Percentiles rank a stretch among this genome's conserved stretches.
Conservation (phyloP, 257 asterid species). For the Prunella vulgaris region DNA sequence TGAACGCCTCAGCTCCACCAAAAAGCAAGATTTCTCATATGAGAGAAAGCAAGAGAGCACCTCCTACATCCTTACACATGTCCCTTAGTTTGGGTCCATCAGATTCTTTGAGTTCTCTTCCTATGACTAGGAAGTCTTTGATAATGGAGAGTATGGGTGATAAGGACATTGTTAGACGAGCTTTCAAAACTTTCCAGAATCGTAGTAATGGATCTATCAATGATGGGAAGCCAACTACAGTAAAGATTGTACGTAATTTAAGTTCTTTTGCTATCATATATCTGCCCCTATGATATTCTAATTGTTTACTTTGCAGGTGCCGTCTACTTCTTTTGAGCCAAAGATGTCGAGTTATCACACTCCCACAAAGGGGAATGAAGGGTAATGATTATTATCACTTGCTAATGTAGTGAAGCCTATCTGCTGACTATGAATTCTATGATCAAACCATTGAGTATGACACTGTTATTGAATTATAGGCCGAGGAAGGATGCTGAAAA, state of each 20-base stretch:
- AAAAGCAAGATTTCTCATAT: conserved; percentile 33
- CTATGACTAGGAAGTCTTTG: conserved; percentile 62
- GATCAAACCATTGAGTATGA: conserved; percentile 4
- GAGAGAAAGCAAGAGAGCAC: conserved; percentile 39
- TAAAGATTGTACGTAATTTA: conserved; percentile 39
- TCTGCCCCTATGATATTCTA: background rate
- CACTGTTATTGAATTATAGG: conserved; percentile 28
- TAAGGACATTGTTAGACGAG: conserved; percentile 84
- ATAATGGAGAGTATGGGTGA: conserved; percentile 98
- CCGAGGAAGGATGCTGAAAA: conserved; percentile 41
- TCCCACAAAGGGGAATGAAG: conserved; percentile 47
- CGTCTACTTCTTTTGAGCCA: conserved; percentile 35
- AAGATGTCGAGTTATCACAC: conserved; percentile 39
- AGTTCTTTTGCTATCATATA: background rate
- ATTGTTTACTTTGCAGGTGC: conserved; percentile 35
- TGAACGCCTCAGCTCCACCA: conserved; percentile 28
- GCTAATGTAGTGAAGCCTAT: no score
- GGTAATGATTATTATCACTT: conserved; percentile 40
- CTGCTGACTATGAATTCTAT: background rate
- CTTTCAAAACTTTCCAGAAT: conserved; percentile 79
- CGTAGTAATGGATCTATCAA: conserved; percentile 35
- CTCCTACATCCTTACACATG: conserved; percentile 75
- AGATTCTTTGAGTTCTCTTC: conserved; percentile 31
- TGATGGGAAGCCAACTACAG: conserved; percentile 36
- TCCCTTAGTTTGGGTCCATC: conserved; percentile 68